Base-by-base conservation (phyloP, 164 flowering plant species). In the Platanus orientalis region DNA sequence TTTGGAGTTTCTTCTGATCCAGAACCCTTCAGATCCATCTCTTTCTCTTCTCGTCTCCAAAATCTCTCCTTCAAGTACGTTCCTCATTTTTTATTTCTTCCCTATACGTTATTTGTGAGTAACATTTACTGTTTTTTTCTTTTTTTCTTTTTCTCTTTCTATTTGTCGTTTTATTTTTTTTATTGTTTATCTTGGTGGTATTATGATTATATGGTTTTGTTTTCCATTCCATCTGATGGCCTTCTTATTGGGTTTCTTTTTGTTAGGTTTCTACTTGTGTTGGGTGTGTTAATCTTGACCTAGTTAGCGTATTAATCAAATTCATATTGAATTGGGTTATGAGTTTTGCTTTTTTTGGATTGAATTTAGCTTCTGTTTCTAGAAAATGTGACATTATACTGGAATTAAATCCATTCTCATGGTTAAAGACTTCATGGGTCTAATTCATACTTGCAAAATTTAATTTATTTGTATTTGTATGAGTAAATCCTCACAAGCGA, bases 1-100 rank as follows among this genome's bases (percentile, higher is more conserved):
- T 7, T 44, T 23, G 54, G 53, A 28, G 6, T 26, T 61, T 30
- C 44, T 17, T 54, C 63, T 0, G 71, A 40, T 67, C 51, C 73
- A 0, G 64, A 64, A 3, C 16, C 25, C 56, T 24, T 32, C 29
- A 64, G 63, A 73, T 71, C 80, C 49, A 6, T 82, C 54, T 81
- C 79, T 28, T 79, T 81, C 71, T 65, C 80, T 11, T 76, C 82
- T 55, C 73, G 58, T 17, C 49, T 75, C 39, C 80, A 24, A 19
- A 25, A 47, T 39, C 61, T 63, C 65, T 55, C 80, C 2, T 49
- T 67, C 75, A 80, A 73, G 87, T 82, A 72, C 69, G 72, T 40
- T 36, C n/a, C 20, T 28, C 9, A 32, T 9, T n/a, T n/a, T n/a
- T 32, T 32, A 32, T 9, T 36, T 36, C 32, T 2, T n/a, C 17